Evolutionary conservation across 2,329 filamentous ascomycete species (phyloP).

Genomic region (Thielaviopsis musarum): DNA sequence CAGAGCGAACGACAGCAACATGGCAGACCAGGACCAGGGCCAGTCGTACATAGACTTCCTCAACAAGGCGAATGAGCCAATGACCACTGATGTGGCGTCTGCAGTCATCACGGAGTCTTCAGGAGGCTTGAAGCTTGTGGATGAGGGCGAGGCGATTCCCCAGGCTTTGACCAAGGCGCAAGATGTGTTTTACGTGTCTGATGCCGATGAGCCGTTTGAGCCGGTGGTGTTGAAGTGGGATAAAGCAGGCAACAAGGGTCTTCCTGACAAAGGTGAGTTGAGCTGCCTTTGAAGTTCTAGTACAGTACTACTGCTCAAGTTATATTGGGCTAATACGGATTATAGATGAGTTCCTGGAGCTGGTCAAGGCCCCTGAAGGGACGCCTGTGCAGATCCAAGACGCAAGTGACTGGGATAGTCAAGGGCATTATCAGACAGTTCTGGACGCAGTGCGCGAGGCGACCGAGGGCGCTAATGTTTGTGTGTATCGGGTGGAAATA

Average conservation of each 20-base stretch:
- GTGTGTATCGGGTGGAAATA: conserved; percentile 53
- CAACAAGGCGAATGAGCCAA: conserved; percentile 70
- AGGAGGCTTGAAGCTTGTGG: conserved; percentile 32
- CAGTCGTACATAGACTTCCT: conserved; percentile 73
- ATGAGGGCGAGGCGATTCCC: conserved; percentile 43
- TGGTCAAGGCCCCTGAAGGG: conserved; percentile 38
- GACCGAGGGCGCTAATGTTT: conserved; percentile 47
- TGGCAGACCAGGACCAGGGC: conserved; percentile 27
- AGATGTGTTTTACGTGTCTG: conserved; percentile 52
- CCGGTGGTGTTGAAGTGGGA: conserved; percentile 51
- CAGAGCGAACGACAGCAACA: neutral
- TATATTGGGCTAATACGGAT: neutral
- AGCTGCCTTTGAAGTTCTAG: neutral
- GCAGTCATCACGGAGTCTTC: conserved; percentile 9
- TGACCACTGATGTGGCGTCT: conserved; percentile 18
- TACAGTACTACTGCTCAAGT: too few species aligned
- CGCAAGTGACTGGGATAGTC: conserved; percentile 54
- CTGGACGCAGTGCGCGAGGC: conserved; percentile 52
- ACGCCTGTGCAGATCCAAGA: conserved; percentile 50
- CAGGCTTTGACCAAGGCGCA: conserved; percentile 32
- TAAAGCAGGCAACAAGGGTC: conserved; percentile 28
- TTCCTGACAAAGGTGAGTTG: conserved; percentile 45
- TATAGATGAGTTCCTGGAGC: conserved; percentile 49
- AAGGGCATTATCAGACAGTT: conserved; percentile 53
- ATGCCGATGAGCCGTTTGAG: conserved; percentile 75